Conservation (phyloP, 768 basidiomycete genomes). For the Podaxis sp. region DNA sequence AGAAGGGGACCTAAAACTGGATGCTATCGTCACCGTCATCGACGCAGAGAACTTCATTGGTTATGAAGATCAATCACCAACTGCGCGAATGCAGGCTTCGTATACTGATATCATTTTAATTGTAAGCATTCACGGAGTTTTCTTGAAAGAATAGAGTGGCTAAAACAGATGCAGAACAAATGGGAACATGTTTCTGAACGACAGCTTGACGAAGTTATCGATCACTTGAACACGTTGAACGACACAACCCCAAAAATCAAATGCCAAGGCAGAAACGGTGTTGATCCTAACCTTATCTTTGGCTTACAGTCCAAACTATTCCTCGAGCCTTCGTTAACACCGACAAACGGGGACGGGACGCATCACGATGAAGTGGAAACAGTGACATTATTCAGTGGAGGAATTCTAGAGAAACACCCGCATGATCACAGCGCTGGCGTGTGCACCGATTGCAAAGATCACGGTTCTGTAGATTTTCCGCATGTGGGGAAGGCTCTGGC, state of each 20-base stretch:
- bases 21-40: conserved; percentile 89
- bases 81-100: conserved; percentile 92
- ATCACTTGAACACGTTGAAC: conserved; percentile 87
- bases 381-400: conserved; percentile 55
- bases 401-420: conserved; percentile 6
- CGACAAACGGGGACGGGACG: conserved; percentile 4
- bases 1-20: conserved; percentile 70
- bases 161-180: conserved; percentile 61
- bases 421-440: background rate
- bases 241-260: conserved; percentile 85
- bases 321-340: conserved; percentile 23
- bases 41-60: conserved; percentile 91
- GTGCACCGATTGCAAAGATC: background rate
- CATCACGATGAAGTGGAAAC: conserved; percentile 90
- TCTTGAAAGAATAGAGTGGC: background rate
- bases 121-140: conserved; percentile 39
- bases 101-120: conserved; percentile 92
- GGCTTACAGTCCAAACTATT: conserved; percentile 89
- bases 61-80: conserved; percentile 90
- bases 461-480: background rate
- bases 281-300: conserved; percentile 80
- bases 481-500: conserved; percentile 29
- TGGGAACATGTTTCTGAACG: conserved; percentile 84
- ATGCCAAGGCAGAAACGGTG: conserved; percentile 59
- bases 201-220: conserved; percentile 76